Conservation (phyloP, 148 eudicot species). For the Dianthus caryophyllus region DNA sequence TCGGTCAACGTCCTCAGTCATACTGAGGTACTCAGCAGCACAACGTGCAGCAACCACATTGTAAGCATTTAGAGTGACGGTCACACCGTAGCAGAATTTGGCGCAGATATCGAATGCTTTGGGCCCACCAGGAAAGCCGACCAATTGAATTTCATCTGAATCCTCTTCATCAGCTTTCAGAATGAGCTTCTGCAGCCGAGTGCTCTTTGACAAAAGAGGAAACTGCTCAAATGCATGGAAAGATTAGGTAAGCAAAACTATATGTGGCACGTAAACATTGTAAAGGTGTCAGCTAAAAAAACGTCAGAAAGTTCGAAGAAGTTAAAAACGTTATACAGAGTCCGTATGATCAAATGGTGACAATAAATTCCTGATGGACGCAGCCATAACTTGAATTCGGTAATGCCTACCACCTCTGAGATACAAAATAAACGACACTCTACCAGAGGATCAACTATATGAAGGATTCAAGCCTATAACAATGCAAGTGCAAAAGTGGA, state of each 20-base stretch:
- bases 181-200: slow-evolving; percentile 54
- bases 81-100: slow-evolving; percentile 82
- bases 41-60: slow-evolving; percentile 85
- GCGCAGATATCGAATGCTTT: slow-evolving; percentile 84
- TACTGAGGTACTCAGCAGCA: slow-evolving; percentile 83
- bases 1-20: slow-evolving; percentile 71
- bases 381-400: background rate
- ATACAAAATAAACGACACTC: background rate
- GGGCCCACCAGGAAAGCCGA: slow-evolving; percentile 70
- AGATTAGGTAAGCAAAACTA: background rate
- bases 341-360: too few relatives aligned
- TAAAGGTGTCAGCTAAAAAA: too few relatives aligned
- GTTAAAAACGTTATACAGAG: background rate
- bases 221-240: slow-evolving; percentile 42
- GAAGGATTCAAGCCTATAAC: background rate
- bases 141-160: slow-evolving; percentile 48
- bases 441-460: background rate
- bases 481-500: background rate
- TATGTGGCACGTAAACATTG: background rate
- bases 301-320: background rate
- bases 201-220: slow-evolving; percentile 84
- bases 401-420: background rate
- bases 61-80: slow-evolving; percentile 73
- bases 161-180: slow-evolving; percentile 48
- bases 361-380: too few relatives aligned